These are phyloP conservation scores for Ganoderma sp. DNA, from an alignment of 1,284 basidiomycete genomes.

Conservation along the genomic window DNA sequence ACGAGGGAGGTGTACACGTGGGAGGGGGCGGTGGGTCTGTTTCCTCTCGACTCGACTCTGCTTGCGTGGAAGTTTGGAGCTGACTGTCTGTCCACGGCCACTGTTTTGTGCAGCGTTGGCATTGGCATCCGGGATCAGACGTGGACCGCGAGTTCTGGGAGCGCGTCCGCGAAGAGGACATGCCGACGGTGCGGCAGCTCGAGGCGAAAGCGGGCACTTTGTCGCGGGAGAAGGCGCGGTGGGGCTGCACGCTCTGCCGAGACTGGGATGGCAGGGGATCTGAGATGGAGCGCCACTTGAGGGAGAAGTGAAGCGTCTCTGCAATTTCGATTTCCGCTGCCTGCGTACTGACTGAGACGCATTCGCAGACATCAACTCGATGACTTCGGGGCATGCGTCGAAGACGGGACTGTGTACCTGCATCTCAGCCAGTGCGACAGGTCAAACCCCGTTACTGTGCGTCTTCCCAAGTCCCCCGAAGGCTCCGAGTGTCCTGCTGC, in stretches of 20 bases:
- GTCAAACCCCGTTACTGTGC: not conserved
- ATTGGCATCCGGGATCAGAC: not conserved
- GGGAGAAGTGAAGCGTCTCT: not conserved
- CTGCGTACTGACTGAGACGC: not conserved
- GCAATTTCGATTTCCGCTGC: not conserved
- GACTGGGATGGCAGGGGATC: not conserved
- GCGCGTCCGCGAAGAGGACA: not conserved
- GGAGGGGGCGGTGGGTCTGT: not conserved
- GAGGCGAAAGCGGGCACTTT: not conserved
- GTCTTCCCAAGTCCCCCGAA: no score
- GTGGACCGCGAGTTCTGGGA: not conserved
- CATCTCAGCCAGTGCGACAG: not conserved
- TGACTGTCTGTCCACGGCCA: not conserved
- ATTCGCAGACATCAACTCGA: not conserved
- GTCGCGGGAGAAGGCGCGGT: not conserved
- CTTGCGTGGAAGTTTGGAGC: not conserved
- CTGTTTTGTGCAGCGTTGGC: not conserved
- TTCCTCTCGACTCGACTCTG: not conserved
- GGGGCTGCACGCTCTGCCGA: not conserved
- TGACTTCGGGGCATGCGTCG: not conserved
- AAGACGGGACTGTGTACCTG: not conserved
- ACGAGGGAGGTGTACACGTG: not conserved
- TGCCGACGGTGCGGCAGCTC: not conserved
- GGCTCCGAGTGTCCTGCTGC: not conserved
- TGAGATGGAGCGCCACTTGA: not conserved